These are phyloP conservation scores for Lepraria neglecta DNA, from an alignment of 495 filamentous ascomycete genomes.

Conservation along the genomic window DNA sequence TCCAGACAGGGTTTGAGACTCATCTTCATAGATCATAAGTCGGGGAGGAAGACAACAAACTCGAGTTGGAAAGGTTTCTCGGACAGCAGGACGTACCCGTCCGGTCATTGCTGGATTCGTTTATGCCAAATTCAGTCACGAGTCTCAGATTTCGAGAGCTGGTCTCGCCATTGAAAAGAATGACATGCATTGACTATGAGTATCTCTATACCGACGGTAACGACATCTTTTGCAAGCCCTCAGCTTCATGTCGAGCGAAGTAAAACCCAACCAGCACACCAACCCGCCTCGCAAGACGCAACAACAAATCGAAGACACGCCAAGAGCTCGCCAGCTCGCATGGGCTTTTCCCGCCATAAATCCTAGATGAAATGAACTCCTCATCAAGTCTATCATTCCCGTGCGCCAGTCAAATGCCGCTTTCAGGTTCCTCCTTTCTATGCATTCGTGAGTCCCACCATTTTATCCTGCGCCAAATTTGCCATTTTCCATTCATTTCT, in stretches of 20 bases:
- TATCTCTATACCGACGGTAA: too few relatives aligned
- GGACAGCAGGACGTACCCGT: too few relatives aligned
- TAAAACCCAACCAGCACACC: background rate
- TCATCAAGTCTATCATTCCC: constrained; percentile 14
- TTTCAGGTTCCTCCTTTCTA: constrained; percentile 6
- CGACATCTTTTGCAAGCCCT: too few relatives aligned
- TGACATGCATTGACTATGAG: too few relatives aligned
- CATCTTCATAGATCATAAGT: too few relatives aligned
- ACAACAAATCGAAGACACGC: background rate
- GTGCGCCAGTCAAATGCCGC: constrained; percentile 17
- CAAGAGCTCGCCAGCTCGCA: constrained; percentile 12
- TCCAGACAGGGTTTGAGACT: too few relatives aligned
- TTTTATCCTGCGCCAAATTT: constrained; percentile 8
- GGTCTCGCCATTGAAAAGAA: too few relatives aligned
- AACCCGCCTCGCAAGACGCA: background rate
- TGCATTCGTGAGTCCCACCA: constrained; percentile 4
- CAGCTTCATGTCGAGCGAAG: constrained; percentile 3
- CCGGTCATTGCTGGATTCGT: too few relatives aligned
- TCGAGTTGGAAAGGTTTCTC: too few relatives aligned
- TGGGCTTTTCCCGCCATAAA: background rate
- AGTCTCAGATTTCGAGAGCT: too few relatives aligned
- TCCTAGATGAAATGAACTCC: background rate
- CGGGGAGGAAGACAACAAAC: too few relatives aligned
- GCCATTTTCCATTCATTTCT: background rate
- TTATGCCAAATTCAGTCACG: too few relatives aligned